Base-by-base conservation (phyloP, 2,329 filamentous ascomycete genomes). In the Coleophoma eucalyptorum region DNA sequence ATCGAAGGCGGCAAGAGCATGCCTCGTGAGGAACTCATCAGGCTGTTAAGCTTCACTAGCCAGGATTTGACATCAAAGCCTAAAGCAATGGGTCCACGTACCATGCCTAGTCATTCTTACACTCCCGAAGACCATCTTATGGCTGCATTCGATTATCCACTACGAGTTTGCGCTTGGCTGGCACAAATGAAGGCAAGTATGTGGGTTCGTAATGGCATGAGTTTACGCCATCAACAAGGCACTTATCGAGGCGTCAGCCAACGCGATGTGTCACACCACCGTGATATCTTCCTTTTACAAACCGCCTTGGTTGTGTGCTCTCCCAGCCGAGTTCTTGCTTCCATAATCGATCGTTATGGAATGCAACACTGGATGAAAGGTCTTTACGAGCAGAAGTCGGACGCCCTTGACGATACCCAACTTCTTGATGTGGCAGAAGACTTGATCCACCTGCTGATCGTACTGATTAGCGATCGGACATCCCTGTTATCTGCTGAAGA, bases 141-240 rank as follows among this genome's bases (percentile, higher is more conserved):
- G 67, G 86, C 89, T 2, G 83, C 91, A 47, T 96, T 99, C 62
- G 94, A 99, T 67, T 96, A 90, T 62, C 93, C 95, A 1, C 76
- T 99, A 4, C 82, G 95, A 48, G 92, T 97, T 1, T 97, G 91
- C 66, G 91, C 90, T 18, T 99, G 94, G 94, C 76, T 99, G 32
- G 89, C 94, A 5, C 95, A 99, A 72, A 97, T 99, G 84, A 96
- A 96, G 68, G 91, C 93, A 16, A 90, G 91, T 47, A 96, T 97
- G 85, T 99, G 95, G 94, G 93, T 99, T 56, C 85, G 94, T 50
- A 99, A 99, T 65, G 94, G 94, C 2, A 90, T 99, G 64, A 97
- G 93, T 62, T 79, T 99, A 47, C 84, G 93, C 37, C 94, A 99
- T 67, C 94, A 99, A 69, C 94, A 95, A 66, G 88, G 88, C 48